phyloP scores from a whole-genome alignment of 306 rosid genomes.

The Lupinus albus region DNA sequence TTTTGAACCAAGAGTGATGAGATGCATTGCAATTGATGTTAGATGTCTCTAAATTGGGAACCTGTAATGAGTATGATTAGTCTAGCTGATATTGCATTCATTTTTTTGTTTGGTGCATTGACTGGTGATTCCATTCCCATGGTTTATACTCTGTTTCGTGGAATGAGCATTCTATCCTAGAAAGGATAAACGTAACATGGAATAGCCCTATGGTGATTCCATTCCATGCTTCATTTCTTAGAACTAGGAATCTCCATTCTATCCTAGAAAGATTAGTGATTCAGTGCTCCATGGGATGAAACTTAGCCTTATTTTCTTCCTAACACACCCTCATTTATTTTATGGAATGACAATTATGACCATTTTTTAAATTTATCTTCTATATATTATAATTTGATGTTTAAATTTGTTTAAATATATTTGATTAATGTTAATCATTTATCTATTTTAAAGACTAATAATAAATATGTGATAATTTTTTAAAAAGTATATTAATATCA shows the following conservation, averaged over 20 bases:
- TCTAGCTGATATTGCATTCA: not conserved
- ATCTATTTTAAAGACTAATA: too few species aligned
- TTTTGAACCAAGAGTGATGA: conserved; percentile 2
- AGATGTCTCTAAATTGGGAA: not conserved
- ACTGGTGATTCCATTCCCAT: not conserved
- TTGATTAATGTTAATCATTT: too few species aligned
- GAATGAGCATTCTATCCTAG: not conserved
- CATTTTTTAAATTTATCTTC: not conserved
- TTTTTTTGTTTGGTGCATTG: not conserved
- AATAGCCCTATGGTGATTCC: not conserved
- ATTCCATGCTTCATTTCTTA: not conserved
- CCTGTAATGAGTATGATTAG: not conserved
- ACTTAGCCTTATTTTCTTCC: not conserved
- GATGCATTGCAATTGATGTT: conserved; percentile 23
- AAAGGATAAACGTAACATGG: too few species aligned
- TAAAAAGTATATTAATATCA: too few species aligned
- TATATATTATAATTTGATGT: too few species aligned
- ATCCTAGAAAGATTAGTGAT: not conserved
- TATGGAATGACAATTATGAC: not conserved
- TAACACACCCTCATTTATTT: not conserved
- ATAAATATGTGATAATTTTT: not conserved
- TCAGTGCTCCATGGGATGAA: not conserved
- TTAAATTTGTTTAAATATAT: too few species aligned
- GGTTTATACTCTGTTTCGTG: not conserved
- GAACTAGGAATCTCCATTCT: not conserved